phyloP scores from a whole-genome alignment of 2,329 filamentous ascomycete species.

The Colletotrichum lindemuthianum region DNA sequence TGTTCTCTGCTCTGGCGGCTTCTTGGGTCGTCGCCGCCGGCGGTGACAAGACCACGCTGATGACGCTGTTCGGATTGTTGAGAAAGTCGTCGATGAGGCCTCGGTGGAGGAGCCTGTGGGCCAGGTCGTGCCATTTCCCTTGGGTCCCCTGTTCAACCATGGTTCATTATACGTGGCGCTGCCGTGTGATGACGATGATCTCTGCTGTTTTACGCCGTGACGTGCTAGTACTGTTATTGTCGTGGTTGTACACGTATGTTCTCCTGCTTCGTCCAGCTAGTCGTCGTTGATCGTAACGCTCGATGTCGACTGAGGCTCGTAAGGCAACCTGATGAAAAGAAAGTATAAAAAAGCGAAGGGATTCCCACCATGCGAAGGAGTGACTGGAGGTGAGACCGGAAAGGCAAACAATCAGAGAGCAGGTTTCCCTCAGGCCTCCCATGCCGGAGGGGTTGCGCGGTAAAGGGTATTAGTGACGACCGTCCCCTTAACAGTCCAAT shows the following conservation, averaged over 20 bases:
- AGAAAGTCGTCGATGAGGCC: slow-evolving; percentile 23
- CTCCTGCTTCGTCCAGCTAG: not conserved
- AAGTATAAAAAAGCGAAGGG: slow-evolving; percentile 1
- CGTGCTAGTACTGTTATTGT: no score
- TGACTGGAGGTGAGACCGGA: slow-evolving; percentile 10
- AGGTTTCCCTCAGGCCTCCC: not conserved
- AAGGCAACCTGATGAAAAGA: slow-evolving; percentile 1
- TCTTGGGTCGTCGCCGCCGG: slow-evolving; percentile 26
- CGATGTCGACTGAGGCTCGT: not conserved
- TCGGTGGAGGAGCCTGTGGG: slow-evolving; percentile 8
- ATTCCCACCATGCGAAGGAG: slow-evolving; percentile 10
- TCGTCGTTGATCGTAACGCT: not conserved
- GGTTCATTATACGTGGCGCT: slow-evolving; percentile 18
- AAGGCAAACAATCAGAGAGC: not conserved
- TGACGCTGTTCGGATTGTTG: slow-evolving; percentile 5
- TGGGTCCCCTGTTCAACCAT: slow-evolving; percentile 26
- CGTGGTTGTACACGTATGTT: not conserved
- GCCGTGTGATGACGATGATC: not conserved
- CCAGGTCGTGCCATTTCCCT: slow-evolving; percentile 8
- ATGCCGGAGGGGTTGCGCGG: slow-evolving; percentile 10
- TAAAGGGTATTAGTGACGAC: slow-evolving; percentile 31
- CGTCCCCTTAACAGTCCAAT: not conserved
- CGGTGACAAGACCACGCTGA: slow-evolving; percentile 26
- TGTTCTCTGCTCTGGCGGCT: not conserved
- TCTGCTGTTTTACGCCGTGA: not conserved